phyloP scores from a whole-genome alignment of 208 protist genomes.

The Trichomonas vaginalis region DNA sequence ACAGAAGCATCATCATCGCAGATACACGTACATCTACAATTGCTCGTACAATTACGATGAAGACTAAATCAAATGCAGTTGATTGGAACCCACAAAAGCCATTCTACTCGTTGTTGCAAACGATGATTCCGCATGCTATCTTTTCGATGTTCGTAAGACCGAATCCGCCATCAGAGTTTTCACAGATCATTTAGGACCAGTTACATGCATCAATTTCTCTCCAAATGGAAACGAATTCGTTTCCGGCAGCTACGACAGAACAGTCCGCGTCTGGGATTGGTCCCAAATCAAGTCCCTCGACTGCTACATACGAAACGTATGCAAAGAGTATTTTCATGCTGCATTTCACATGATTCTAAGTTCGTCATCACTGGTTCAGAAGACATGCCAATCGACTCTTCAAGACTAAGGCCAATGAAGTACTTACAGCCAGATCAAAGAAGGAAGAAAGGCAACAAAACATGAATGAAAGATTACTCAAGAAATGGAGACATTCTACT shows the following conservation, averaged over 20 bases:
- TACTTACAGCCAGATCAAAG: not conserved
- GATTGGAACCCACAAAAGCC: slow-evolving; percentile 8
- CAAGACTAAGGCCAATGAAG: not conserved
- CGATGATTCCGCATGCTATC: not conserved
- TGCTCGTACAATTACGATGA: not conserved
- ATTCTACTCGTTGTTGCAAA: not conserved
- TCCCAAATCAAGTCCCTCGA: not conserved
- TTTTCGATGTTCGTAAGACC: not conserved
- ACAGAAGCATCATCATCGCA: not conserved
- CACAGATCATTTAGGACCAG: not conserved
- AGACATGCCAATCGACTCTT: not conserved
- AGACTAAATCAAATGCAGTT: not conserved
- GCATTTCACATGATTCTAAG: not conserved
- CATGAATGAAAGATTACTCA: not conserved
- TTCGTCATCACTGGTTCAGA: not conserved
- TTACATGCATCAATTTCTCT: not conserved
- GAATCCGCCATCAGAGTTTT: not conserved
- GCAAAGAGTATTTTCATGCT: not conserved
- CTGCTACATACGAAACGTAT: not conserved
- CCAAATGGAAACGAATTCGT: not conserved
- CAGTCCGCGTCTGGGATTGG: not conserved
- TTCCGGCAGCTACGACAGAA: not conserved
- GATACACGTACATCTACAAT: not conserved
- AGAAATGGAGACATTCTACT: not conserved
- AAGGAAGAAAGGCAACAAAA: not conserved